A percentile compares a stretch with the other conserved stretches of the same genome.
Conservation (phyloP, 2,329 filamentous ascomycete species). For the Blumeria hordei region DNA sequence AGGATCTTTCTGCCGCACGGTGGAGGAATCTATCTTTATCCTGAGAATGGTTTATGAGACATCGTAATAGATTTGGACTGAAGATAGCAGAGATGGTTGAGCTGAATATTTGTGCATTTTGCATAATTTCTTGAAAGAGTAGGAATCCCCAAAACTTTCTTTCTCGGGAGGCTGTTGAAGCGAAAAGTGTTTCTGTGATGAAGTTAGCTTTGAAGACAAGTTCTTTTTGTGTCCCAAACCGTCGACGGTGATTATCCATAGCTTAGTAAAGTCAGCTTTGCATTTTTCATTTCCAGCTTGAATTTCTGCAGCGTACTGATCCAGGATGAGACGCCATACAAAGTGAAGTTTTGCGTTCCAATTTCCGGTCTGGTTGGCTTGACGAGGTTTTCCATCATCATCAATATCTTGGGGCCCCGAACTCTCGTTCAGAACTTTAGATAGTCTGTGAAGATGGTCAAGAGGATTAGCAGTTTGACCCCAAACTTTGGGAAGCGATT, state of each 20-base stretch:
- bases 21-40: constrained; percentile 59
- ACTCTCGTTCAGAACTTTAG: constrained; percentile 58
- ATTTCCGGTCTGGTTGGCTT: constrained; percentile 30
- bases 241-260: constrained; percentile 74
- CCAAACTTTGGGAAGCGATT: constrained; percentile 40
- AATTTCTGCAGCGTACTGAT: constrained; percentile 20
- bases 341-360: constrained; percentile 69
- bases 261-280: constrained; percentile 35
- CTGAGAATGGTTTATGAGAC: constrained; percentile 60
- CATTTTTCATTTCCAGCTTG: constrained; percentile 12
- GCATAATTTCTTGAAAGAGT: constrained; percentile 55
- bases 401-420: constrained; percentile 26
- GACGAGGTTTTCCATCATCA: constrained; percentile 20
- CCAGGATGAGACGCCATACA: constrained; percentile 64
- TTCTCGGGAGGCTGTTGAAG: constrained; percentile 56
- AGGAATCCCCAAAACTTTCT: constrained; percentile 85
- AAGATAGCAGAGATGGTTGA: constrained; percentile 38
- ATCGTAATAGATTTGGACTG: constrained; percentile 60
- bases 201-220: neutral
- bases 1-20: constrained; percentile 48
- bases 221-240: constrained; percentile 26
- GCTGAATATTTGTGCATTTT: constrained; percentile 23
- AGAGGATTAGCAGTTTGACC: constrained; percentile 42
- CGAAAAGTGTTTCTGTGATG: constrained; percentile 52
- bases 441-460: constrained; percentile 42